Base-by-base conservation (phyloP, 441 rosid species). In the Heliophila coronopifolia region DNA sequence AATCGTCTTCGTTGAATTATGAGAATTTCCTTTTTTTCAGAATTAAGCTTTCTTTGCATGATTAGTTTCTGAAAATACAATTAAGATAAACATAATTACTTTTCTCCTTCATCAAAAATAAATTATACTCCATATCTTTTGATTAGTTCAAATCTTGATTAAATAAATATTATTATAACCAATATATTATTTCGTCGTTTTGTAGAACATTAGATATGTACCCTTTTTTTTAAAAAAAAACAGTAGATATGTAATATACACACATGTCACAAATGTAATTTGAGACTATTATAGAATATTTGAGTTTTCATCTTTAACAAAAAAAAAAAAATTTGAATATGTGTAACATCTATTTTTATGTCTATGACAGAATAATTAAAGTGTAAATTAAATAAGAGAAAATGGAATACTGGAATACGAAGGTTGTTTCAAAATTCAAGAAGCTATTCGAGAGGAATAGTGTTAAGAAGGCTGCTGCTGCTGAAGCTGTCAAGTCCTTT, bases 331-430 rank as follows among this genome's bases (percentile, higher is more conserved):
- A n/a, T n/a, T n/a, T 27, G 14, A 52, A 36, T 22, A 8, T 22
- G 10, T 17, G 5, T 27, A 61, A 44, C 25, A 13, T 6, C 9
- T 24, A 9, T 41, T 10, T 10, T 11, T n/a, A n/a, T 38, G 10
- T 30, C 27, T 28, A 38, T 10, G 32, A 36, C 40, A 63, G 65
- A 49, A 40, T 53, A 16, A 26, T 55, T 15, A 13, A 14, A 20
- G 50, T 18, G 11, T 13, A 38, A 57, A 27, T 50, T 11, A 26
- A 24, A 16, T 4, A 20, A 17, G 6, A 7, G 13, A 53, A 39
- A 2, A 86, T 83, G 92, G 92, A 80, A 2, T 86, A 83, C 64
- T 84, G 96, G 96, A 81, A 75, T 67, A 38, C 84, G 1, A 87
- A 77, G 76, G 81, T 87, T 67, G 80, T 87, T 44, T 90, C 93